phyloP scores from a whole-genome alignment of 1,284 basidiomycete genomes.

The Xerocomus minutiporus region DNA sequence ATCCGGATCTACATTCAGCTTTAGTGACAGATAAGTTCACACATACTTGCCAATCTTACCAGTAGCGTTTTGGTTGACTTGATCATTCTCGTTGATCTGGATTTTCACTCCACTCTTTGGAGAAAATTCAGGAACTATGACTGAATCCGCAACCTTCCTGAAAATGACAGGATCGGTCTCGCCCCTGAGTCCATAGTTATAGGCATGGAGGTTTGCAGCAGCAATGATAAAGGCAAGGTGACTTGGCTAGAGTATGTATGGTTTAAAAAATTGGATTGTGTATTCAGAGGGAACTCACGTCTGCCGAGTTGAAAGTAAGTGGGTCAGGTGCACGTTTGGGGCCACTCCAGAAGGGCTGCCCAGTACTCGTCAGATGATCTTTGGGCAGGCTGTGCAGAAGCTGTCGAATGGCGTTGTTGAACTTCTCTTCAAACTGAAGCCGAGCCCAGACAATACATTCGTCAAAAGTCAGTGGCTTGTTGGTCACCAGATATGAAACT shows the following conservation, averaged over 20 bases:
- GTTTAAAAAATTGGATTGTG: background rate
- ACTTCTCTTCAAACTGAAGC: slow-evolving; percentile 93
- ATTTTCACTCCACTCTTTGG: slow-evolving; percentile 93
- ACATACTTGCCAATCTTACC: slow-evolving; percentile 31
- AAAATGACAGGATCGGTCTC: slow-evolving; percentile 78
- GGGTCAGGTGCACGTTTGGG: slow-evolving; percentile 98
- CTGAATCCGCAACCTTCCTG: slow-evolving; percentile 81
- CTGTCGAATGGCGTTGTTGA: slow-evolving; percentile 92
- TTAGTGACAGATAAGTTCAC: slow-evolving; percentile 6
- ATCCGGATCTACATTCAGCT: slow-evolving; percentile 40
- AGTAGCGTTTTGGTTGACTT: slow-evolving; percentile 52
- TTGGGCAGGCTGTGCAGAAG: slow-evolving; percentile 92
- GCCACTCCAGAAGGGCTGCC: slow-evolving; percentile 95
- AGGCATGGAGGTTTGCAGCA: slow-evolving; percentile 95
- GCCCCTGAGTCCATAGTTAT: slow-evolving; percentile 96
- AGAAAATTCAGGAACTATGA: slow-evolving; percentile 88
- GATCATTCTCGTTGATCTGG: slow-evolving; percentile 94
- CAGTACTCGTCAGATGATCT: slow-evolving; percentile 84
- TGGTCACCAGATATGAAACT: slow-evolving; percentile 84
- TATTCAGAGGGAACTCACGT: slow-evolving; percentile 53
- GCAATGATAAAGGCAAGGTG: slow-evolving; percentile 91
- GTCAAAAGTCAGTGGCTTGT: slow-evolving; percentile 93
- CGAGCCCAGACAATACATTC: slow-evolving; percentile 98
- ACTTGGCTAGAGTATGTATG: slow-evolving; percentile 53
- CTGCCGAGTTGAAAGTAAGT: slow-evolving; percentile 79